Conservation (phyloP, 805 yeast species). For the Suhomyces emberorum region DNA sequence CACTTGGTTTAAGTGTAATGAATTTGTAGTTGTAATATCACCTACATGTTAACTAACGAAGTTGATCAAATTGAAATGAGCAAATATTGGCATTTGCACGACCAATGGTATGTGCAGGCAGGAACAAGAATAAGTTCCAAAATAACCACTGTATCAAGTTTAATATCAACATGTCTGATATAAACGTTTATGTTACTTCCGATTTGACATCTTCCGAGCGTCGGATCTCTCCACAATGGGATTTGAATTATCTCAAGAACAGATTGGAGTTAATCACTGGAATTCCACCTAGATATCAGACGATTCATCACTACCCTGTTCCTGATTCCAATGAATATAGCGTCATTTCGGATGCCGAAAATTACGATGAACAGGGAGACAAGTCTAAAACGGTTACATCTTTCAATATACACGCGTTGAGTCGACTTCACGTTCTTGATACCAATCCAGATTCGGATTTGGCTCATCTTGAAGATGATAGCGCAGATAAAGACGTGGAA, state of each 20-base stretch:
- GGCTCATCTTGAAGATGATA: constrained; percentile 25
- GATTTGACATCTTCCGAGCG: constrained; percentile 67
- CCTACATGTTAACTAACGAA: too few relatives aligned
- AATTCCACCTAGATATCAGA: constrained; percentile 56
- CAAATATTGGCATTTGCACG: too few relatives aligned
- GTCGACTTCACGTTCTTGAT: constrained; percentile 59
- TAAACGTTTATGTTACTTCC: constrained; percentile 60
- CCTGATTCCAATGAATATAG: constrained; percentile 35
- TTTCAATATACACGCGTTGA: constrained; percentile 33
- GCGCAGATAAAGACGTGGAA: constrained; percentile 23
- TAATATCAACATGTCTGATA: constrained; percentile 30
- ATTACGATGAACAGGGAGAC: constrained; percentile 14
- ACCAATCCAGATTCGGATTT: constrained; percentile 50
- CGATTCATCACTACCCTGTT: constrained; percentile 43
- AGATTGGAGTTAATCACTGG: constrained; percentile 73
- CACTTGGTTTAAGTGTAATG: too few relatives aligned
- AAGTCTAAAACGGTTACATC: constrained; percentile 18
- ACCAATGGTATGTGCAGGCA: too few relatives aligned
- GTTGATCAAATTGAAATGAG: too few relatives aligned
- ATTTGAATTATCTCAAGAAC: constrained; percentile 47
- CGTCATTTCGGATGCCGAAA: constrained; percentile 18
- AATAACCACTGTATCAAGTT: not conserved
- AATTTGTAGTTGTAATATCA: too few relatives aligned
- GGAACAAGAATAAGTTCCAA: not conserved
- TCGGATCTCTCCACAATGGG: constrained; percentile 61